These are phyloP conservation scores for Claviceps digitariae DNA, from an alignment of 2,329 filamentous ascomycete genomes.

Conservation along the genomic window DNA sequence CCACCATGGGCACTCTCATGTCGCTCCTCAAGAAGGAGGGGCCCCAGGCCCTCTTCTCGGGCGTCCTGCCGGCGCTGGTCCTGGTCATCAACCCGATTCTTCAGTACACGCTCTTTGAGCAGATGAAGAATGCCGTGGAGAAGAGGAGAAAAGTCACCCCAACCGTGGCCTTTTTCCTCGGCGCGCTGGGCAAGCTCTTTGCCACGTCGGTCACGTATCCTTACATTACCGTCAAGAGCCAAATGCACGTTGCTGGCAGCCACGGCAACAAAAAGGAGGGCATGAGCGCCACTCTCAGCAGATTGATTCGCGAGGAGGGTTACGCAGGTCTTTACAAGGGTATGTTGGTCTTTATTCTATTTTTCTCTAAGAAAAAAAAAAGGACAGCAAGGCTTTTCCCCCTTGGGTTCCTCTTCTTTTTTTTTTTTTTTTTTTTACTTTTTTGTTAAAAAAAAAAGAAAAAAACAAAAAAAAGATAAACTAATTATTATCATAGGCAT, in stretches of 20 bases:
- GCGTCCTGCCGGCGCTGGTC: slow-evolving; percentile 82
- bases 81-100: slow-evolving; percentile 96
- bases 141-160: slow-evolving; percentile 62
- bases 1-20: slow-evolving; percentile 70
- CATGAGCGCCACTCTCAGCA: slow-evolving; percentile 62
- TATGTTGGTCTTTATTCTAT: slow-evolving; percentile 19
- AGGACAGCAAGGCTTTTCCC: not conserved
- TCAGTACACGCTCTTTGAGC: slow-evolving; percentile 97
- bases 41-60: slow-evolving; percentile 71
- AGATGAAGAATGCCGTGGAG: slow-evolving; percentile 87
- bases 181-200: slow-evolving; percentile 85
- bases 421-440: not conserved
- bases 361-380: not conserved
- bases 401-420: not conserved
- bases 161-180: slow-evolving; percentile 76
- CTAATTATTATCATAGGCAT: slow-evolving; percentile 48
- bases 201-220: slow-evolving; percentile 93
- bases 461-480: not conserved
- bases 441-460: not conserved
- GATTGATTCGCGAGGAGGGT: slow-evolving; percentile 81
- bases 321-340: slow-evolving; percentile 86
- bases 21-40: slow-evolving; percentile 75
- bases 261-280: slow-evolving; percentile 65
- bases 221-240: slow-evolving; percentile 97
- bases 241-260: slow-evolving; percentile 75